Evolutionary conservation across 495 filamentous ascomycete genomes (phyloP).

Genomic region (Penicillium argentinense): DNA sequence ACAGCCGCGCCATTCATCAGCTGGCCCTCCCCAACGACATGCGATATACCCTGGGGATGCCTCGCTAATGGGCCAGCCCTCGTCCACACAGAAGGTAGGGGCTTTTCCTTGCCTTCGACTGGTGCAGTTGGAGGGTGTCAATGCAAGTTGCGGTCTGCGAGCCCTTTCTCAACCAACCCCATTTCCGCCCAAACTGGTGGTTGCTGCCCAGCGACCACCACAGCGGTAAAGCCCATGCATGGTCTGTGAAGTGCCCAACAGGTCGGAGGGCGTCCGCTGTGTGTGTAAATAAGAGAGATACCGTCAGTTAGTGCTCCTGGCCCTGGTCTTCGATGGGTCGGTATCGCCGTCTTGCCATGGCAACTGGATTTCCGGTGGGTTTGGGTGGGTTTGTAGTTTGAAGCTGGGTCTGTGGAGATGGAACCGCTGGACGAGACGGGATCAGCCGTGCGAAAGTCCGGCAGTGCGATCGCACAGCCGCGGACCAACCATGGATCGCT

Average conservation of each 20-base stretch:
- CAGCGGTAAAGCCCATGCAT: constrained; percentile 41
- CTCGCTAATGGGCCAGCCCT: constrained; percentile 9
- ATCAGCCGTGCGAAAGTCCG: constrained; percentile 17
- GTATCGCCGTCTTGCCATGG: constrained; percentile 24
- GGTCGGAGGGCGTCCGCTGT: constrained; percentile 15
- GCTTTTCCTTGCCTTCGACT: not conserved
- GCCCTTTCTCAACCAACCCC: constrained; percentile 17
- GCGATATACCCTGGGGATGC: constrained; percentile 1
- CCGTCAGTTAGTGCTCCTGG: constrained; percentile 7
- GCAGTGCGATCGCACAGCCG: constrained; percentile 13
- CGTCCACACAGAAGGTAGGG: constrained; percentile 5
- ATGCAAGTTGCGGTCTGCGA: constrained; percentile 42
- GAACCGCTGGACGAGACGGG: constrained; percentile 34
- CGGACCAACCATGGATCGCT: constrained; percentile 26
- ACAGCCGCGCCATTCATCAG: constrained; percentile 1
- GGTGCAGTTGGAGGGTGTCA: constrained; percentile 3
- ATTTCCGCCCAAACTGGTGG: constrained; percentile 24
- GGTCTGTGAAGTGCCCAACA: constrained; percentile 36
- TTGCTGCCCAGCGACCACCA: constrained; percentile 42
- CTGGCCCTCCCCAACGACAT: too few species aligned
- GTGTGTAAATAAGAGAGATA: constrained; percentile 4
- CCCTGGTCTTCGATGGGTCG: too few species aligned
- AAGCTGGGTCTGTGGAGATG: constrained; percentile 25
- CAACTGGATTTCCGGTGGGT: constrained; percentile 19
- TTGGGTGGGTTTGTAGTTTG: constrained; percentile 11